A percentile compares a stretch with the other conserved stretches of the same genome.
phyloP scores from a whole-genome alignment of 768 basidiomycete genomes.

The Amanita phalloides region DNA sequence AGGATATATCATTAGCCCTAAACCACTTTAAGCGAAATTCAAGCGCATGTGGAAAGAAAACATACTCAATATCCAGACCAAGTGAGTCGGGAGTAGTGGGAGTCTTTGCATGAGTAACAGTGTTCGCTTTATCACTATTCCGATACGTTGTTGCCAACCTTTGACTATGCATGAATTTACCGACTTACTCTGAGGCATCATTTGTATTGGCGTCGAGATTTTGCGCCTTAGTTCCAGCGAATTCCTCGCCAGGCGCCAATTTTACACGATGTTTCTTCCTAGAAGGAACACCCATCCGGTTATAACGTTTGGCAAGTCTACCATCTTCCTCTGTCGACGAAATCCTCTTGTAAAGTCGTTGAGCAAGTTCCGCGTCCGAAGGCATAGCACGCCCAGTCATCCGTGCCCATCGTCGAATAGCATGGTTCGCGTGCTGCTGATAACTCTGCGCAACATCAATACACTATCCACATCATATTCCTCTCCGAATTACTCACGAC shows the following conservation, averaged over 20 bases:
- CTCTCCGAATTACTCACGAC: conserved; percentile 20
- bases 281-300: conserved; percentile 17
- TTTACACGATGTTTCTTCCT: not conserved
- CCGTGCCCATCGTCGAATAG: conserved; percentile 50
- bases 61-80: conserved; percentile 43
- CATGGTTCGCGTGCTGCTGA: conserved; percentile 64
- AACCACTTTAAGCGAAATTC: not conserved
- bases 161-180: too few relatives aligned
- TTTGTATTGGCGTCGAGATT: not conserved
- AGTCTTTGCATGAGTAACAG: conserved; percentile 4
- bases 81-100: conserved; percentile 11
- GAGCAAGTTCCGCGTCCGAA: conserved; percentile 33
- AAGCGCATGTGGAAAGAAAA: not conserved
- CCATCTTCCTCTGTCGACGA: conserved; percentile 24
- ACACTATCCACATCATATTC: not conserved
- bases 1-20: conserved; percentile 37
- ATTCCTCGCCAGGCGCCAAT: not conserved
- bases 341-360: conserved; percentile 37
- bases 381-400: conserved; percentile 54
- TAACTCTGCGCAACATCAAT: conserved; percentile 30
- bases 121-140: not conserved
- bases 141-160: not conserved
- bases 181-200: not conserved
- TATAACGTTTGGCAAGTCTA: conserved; percentile 26
- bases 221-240: not conserved